Percentiles rank a stretch among this genome's conserved stretches.
These are phyloP conservation scores for Myriangium duriaei DNA, from an alignment of 2,329 filamentous ascomycete genomes.

Conservation along the genomic window DNA sequence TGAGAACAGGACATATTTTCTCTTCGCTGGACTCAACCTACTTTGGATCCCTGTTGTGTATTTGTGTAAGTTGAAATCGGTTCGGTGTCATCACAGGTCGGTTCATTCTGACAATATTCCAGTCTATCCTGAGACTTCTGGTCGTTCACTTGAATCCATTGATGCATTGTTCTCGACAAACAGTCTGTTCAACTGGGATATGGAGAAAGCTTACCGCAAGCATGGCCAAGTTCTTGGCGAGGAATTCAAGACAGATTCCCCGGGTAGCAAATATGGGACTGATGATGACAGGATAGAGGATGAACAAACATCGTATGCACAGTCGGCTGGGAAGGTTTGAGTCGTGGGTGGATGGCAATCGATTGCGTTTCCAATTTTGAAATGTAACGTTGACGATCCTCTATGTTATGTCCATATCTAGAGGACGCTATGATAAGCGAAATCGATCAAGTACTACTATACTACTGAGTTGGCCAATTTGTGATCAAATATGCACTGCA, in stretches of 20 bases:
- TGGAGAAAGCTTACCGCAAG: conserved; percentile 29
- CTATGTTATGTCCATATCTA: no score
- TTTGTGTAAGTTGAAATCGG: conserved; percentile 18
- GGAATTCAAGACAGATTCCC: not conserved
- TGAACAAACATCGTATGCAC: not conserved
- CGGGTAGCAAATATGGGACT: not conserved
- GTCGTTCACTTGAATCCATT: conserved; percentile 40
- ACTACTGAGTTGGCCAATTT: no score
- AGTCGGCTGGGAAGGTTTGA: not conserved
- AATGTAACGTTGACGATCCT: no score
- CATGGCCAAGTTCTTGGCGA: not conserved
- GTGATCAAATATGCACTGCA: no score
- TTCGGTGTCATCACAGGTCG: conserved; percentile 1
- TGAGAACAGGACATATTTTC: conserved; percentile 38
- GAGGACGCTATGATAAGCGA: no score
- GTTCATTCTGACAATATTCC: not conserved
- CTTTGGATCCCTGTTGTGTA: conserved; percentile 40
- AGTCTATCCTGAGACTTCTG: conserved; percentile 32
- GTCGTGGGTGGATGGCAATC: no score
- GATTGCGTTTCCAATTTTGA: no score
- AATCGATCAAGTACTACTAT: no score
- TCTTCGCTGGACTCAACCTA: conserved; percentile 41
- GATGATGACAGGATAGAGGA: not conserved
- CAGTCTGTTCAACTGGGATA: conserved; percentile 34
- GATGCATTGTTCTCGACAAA: conserved; percentile 37